Evolutionary conservation across 768 basidiomycete species (phyloP).

Genomic region (Termitomyces sp.): DNA sequence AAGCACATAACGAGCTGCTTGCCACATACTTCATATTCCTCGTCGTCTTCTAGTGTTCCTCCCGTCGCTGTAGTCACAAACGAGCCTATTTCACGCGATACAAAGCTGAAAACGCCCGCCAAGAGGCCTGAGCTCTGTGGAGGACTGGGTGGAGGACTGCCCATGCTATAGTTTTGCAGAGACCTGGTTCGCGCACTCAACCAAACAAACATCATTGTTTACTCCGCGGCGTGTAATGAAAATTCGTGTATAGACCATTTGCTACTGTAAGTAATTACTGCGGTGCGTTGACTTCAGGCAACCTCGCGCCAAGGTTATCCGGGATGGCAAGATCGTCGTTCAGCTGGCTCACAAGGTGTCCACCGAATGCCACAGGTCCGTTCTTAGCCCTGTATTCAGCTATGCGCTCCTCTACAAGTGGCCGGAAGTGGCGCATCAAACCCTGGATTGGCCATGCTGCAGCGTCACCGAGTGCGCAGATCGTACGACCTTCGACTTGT

Average conservation of each 20-base stretch:
- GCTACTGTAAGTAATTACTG: background rate
- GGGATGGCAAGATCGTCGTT: constrained; percentile 69
- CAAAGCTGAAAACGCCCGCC: constrained; percentile 64
- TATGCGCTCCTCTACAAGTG: constrained; percentile 89
- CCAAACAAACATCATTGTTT: constrained; percentile 4
- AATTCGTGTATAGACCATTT: background rate
- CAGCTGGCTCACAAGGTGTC: constrained; percentile 63
- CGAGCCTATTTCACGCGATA: constrained; percentile 67
- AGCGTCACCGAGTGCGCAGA: constrained; percentile 95
- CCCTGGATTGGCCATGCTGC: constrained; percentile 99
- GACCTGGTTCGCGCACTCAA: background rate
- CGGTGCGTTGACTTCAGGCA: constrained; percentile 32
- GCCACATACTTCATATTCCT: constrained; percentile 7
- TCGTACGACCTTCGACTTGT: constrained; percentile 95
- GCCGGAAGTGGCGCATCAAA: constrained; percentile 96
- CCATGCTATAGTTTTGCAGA: constrained; percentile 3
- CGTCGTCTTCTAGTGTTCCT: constrained; percentile 19
- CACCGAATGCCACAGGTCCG: constrained; percentile 88
- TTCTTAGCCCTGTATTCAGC: constrained; percentile 68
- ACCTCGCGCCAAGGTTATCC: constrained; percentile 65
- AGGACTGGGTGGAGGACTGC: constrained; percentile 10
- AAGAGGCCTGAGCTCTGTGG: constrained; percentile 39
- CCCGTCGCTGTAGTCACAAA: constrained; percentile 70
- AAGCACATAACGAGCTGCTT: background rate
- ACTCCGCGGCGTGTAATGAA: background rate